Percentiles rank a stretch among this genome's conserved stretches.
Evolutionary conservation across 1,284 basidiomycete genomes (phyloP).

Genomic region (Jaminaea rosea): DNA sequence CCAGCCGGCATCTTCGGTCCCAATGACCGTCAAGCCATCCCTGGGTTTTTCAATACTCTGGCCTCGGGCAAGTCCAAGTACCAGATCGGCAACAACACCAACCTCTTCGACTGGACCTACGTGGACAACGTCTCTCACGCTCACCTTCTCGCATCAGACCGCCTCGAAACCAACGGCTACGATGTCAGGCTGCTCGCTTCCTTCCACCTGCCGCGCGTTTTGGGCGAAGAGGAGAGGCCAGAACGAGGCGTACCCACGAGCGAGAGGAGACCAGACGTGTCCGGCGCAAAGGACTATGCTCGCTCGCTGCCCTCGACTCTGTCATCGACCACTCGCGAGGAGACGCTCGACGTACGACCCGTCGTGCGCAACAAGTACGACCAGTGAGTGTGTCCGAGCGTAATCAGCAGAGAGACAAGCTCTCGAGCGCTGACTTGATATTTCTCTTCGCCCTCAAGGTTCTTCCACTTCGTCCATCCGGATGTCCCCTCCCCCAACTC

Average conservation of each 20-base stretch:
- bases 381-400: too few species aligned
- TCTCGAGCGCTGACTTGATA: too few species aligned
- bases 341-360: conserved; percentile 52
- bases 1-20: conserved; percentile 97
- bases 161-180: conserved; percentile 51
- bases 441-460: too few species aligned
- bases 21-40: conserved; percentile 80
- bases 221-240: conserved; percentile 20
- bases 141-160: conserved; percentile 86
- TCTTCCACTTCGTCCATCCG: conserved; percentile 46
- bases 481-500: conserved; percentile 25
- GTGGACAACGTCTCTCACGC: conserved; percentile 92
- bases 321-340: conserved; percentile 53
- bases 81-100: conserved; percentile 87
- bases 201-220: conserved; percentile 24
- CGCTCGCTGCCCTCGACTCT: conserved; percentile 18
- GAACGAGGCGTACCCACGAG: conserved; percentile 35
- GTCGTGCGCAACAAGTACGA: conserved; percentile 64
- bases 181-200: conserved; percentile 42
- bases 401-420: too few species aligned
- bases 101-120: conserved; percentile 95
- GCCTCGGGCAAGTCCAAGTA: conserved; percentile 71
- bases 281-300: conserved; percentile 37
- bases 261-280: conserved; percentile 24
- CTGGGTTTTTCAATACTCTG: conserved; percentile 71